These are phyloP conservation scores for Ophioceras dolichostomum DNA, from an alignment of 2,329 filamentous ascomycete species.

Conservation along the genomic window DNA sequence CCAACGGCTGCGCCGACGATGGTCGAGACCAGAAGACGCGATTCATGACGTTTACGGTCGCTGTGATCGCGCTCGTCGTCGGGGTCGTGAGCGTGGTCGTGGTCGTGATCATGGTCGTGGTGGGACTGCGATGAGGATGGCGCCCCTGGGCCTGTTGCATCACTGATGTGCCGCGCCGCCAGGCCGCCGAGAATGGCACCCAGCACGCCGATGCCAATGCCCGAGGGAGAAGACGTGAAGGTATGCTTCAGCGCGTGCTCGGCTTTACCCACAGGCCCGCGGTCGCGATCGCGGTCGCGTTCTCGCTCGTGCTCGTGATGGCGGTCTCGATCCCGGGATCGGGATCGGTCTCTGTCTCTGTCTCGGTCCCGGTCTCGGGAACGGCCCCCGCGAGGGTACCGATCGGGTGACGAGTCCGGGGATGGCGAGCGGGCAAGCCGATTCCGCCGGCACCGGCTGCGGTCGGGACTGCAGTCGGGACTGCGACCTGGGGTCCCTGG, in stretches of 20 bases:
- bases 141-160: constrained; percentile 18
- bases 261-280: constrained; percentile 25
- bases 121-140: constrained; percentile 12
- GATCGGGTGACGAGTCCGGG: too few relatives aligned
- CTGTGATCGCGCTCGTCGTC: constrained; percentile 16
- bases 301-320: constrained; percentile 2
- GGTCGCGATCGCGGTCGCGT: constrained; percentile 3
- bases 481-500: constrained; percentile 2
- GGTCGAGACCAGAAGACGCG: constrained; percentile 29
- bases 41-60: too few relatives aligned
- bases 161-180: constrained; percentile 35
- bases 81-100: constrained; percentile 13
- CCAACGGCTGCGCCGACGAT: constrained; percentile 42
- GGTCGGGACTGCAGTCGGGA: background rate
- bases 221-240: constrained; percentile 34
- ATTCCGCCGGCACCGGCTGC: background rate
- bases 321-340: constrained; percentile 3
- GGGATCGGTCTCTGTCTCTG: constrained; percentile 2
- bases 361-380: too few relatives aligned
- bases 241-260: constrained; percentile 28
- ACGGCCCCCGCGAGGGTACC: too few relatives aligned
- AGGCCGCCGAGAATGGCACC: constrained; percentile 42
- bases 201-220: constrained; percentile 37
- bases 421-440: constrained; percentile 5
- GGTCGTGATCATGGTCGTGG: constrained; percentile 12